Evolutionary conservation across 2,329 filamentous ascomycete species (phyloP), one percentile per base, ranked within the genome.

Genomic region (Aaosphaeria pasadenensis): DNA sequence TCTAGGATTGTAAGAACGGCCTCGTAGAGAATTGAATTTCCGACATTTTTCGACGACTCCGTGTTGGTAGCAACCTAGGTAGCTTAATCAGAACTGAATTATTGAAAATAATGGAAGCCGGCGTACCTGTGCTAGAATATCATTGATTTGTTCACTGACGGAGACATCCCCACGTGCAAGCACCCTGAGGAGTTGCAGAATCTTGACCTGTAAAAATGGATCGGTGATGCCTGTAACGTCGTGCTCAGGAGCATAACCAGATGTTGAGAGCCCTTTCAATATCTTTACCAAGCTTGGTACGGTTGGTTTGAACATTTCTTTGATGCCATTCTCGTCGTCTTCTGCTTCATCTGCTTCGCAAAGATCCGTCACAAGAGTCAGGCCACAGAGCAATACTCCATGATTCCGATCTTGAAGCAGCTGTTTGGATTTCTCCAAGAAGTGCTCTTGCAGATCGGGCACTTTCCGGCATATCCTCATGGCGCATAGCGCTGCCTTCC

Each of bases 401-500:
- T 99, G 94, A 72, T 99, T 99, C 52, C 94, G 82, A 71, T 99
- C 94, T 29, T 90, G 88, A 24, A 99, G 77, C 7, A 99, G 79
- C 30, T 89, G 80, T 52, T 94, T 88, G 11, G 92, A 89, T 71
- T 97, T 97, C 52, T 99, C 94, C 49, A 96, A 69, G 66, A 99
- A 99, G 73, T 99, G 91, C 70, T 99, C 95, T 71, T 96, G 90
- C 46, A 99, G 76, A 70, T 99, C 94, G 5, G 95, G 94, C 7
- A 99, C 94, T 73, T 99, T 99, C 62, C 91, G 87, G 75, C 91
- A 96, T 79, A 99, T 96, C 57, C 91, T 84, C 94, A 99, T 99
- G 44, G 94, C 94, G 73, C 94, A 99, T n/a, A 99, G 81, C 4
- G 94, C 94, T 13, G 94, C 94, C 77, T 99, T 99, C 60, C 94